Evolutionary conservation across 2,329 filamentous ascomycete species (phyloP).

Genomic region (Exophiala xenobiotica): DNA sequence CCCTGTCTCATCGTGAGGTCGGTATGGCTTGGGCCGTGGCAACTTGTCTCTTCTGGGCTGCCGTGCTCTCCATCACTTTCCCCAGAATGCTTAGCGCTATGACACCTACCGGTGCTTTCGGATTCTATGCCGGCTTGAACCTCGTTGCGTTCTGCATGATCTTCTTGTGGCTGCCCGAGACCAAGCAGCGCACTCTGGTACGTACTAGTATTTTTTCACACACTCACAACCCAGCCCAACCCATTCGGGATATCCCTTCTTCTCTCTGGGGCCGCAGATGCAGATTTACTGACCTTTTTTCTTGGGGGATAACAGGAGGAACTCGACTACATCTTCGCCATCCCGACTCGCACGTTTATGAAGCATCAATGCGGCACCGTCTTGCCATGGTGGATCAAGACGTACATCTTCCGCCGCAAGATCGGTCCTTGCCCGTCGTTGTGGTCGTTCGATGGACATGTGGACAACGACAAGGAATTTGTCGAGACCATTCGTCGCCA

Average conservation of each 20-base stretch:
- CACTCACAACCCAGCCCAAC: no score
- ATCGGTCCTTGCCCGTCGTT: conserved; percentile 48
- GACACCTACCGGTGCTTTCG: conserved; percentile 36
- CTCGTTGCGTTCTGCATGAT: conserved; percentile 48
- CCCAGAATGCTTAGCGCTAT: conserved; percentile 26
- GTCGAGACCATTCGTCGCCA: conserved; percentile 27
- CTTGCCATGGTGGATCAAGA: conserved; percentile 60
- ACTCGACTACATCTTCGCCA: conserved; percentile 49
- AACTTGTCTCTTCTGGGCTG: conserved; percentile 50
- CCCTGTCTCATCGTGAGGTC: conserved; percentile 51
- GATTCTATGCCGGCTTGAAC: conserved; percentile 50
- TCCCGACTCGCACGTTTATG: conserved; percentile 52
- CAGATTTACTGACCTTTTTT: not conserved
- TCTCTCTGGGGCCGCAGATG: no score
- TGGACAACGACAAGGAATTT: conserved; percentile 28
- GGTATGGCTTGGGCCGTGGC: conserved; percentile 47
- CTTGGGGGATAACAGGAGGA: conserved; percentile 32
- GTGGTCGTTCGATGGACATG: conserved; percentile 45
- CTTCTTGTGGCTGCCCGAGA: conserved; percentile 41
- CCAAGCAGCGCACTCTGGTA: conserved; percentile 22
- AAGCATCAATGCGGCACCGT: conserved; percentile 55
- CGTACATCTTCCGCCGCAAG: conserved; percentile 55
- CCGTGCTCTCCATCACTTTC: conserved; percentile 47
- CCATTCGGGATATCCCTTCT: no score
- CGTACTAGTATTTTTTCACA: no score